Conservation (phyloP, 441 rosid species). For the Euphorbia corollata region DNA sequence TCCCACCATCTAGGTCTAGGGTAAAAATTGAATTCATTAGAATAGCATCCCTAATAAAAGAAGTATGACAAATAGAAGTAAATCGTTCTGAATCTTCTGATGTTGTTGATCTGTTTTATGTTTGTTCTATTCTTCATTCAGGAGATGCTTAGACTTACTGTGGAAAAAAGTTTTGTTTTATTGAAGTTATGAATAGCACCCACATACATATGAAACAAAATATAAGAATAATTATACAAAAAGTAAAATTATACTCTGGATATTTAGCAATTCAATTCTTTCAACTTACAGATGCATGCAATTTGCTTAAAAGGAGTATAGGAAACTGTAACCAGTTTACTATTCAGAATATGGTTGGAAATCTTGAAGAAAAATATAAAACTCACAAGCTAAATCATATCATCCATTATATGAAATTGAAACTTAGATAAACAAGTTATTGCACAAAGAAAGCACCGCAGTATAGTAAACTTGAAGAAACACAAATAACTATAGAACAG, state of each 20-base stretch:
- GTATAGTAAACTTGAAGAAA: slow-evolving; percentile 5
- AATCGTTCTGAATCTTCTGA: background rate
- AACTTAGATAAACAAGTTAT: slow-evolving; percentile 6
- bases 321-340: background rate
- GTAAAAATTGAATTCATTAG: too few relatives aligned
- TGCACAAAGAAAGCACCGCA: background rate
- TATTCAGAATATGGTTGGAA: background rate
- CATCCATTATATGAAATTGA: background rate
- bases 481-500: slow-evolving; percentile 10
- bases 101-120: background rate
- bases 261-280: background rate
- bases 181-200: background rate
- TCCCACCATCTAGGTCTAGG: too few relatives aligned
- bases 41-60: background rate
- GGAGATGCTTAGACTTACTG: background rate
- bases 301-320: background rate
- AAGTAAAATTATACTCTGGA: background rate
- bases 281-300: background rate
- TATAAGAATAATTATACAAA: background rate
- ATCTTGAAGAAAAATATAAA: background rate
- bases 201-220: background rate
- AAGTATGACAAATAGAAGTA: background rate
- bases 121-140: background rate
- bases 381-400: background rate
- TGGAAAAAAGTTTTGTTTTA: background rate